Base-by-base conservation (phyloP, 768 basidiomycete species). In the Hortiboletus flavorubellus region DNA sequence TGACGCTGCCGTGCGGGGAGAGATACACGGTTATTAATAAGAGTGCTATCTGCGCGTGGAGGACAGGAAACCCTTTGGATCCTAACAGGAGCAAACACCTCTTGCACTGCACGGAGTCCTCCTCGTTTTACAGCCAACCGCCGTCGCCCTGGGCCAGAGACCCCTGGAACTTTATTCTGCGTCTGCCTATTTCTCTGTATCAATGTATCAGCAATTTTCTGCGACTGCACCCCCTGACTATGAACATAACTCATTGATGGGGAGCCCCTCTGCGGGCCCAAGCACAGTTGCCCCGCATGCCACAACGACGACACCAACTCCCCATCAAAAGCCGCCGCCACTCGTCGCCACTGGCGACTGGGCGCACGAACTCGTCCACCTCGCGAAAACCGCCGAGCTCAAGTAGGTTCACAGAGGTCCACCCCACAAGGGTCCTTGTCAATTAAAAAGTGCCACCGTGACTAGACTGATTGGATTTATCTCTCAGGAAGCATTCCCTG, bases 341-440 rank as follows among this genome's bases (percentile, higher is more conserved):
- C 72, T 91, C 48, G 78, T 93, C 46, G 89, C 91, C 5, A 85
- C 83, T 18, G 91, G 89, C 9, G 89, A 92, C 69, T 93, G 91
- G 91, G 91, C 89, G 29, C 87, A 86, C 62, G 88, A 91, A 70
- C 79, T 93, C 41, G 86, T 93, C 33, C 88, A 92, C 49, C 79
- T 93, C 11, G 91, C 91, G 7, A 92, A 89, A 74, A 90, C 88
- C 2, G 91, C 91, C 9, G 91, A 93, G 68, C 79, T 93, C 64
- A 93, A 93, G 91, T 93, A 69, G 62, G 88, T 80, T 51, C 38
- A 43, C 46, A 15, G 38, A 12, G 43, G 43, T 23, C 18, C 26
- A 26, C 38, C 40, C 34, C 47, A 39, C 18, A 52, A 26, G 38
- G 46, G 50, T 35, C 26, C 48, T 46, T 46, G n/a, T 52, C 39